Conservation (phyloP, 345 rosid genomes). For the Arabidopsis arenosa region DNA sequence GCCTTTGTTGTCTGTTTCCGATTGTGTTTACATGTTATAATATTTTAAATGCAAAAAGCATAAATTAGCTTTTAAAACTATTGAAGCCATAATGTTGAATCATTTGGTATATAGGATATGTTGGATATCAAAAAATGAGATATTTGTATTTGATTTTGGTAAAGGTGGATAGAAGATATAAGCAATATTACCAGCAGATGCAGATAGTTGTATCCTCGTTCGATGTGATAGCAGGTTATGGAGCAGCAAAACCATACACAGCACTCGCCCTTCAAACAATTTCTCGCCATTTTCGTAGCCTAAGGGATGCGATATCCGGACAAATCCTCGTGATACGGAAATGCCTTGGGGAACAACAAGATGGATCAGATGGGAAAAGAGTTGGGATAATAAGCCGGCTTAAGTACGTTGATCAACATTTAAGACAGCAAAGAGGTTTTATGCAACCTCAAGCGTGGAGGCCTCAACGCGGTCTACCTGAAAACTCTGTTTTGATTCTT, state of each 20-base stretch:
- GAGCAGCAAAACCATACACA: constrained; percentile 96
- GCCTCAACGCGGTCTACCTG: constrained; percentile 98
- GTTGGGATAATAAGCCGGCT: constrained; percentile 76
- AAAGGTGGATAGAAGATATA: constrained; percentile 95
- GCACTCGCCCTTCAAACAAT: constrained; percentile 95
- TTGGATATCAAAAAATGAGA: neutral
- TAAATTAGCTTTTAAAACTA: neutral
- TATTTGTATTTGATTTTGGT: constrained; percentile 20
- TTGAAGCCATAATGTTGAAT: neutral
- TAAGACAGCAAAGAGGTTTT: constrained; percentile 93
- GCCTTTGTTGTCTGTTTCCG: neutral
- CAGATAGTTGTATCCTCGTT: constrained; percentile 95
- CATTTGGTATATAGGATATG: neutral
- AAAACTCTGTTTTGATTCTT: constrained; percentile 90
- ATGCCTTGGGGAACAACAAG: constrained; percentile 89
- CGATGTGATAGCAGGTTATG: constrained; percentile 83
- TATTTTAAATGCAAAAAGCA: constrained; percentile 3
- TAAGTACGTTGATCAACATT: constrained; percentile 91
- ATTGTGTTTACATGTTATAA: neutral
- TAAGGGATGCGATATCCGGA: constrained; percentile 77
- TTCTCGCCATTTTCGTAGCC: constrained; percentile 93
- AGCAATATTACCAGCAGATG: constrained; percentile 97
- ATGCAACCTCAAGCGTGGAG: constrained; percentile 93
- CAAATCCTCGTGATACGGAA: constrained; percentile 70
- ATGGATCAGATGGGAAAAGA: constrained; percentile 70